phyloP scores from a whole-genome alignment of 2,329 filamentous ascomycete species.

The Cercospora sp. region DNA sequence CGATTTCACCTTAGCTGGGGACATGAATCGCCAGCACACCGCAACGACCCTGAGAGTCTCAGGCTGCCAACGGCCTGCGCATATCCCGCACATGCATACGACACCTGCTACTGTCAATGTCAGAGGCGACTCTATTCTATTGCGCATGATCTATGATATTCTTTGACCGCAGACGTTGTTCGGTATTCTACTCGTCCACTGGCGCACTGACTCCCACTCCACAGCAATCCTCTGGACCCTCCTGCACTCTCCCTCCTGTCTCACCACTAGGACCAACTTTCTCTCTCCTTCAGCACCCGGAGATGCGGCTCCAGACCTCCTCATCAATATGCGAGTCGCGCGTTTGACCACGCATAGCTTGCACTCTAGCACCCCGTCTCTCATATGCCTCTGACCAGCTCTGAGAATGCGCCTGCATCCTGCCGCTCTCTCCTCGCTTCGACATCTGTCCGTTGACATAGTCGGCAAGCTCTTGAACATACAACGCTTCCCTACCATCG shows the following conservation, averaged over 20 bases:
- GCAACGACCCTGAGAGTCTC: neutral
- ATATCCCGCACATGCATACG: neutral
- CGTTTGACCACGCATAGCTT: constrained; percentile 31
- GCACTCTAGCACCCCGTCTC: constrained; percentile 37
- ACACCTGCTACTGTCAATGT: neutral
- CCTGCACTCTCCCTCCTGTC: neutral
- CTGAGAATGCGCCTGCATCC: constrained; percentile 40
- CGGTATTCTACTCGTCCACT: neutral
- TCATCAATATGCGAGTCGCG: constrained; percentile 18
- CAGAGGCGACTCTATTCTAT: neutral
- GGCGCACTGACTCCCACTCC: neutral
- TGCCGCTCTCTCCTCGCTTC: constrained; percentile 18
- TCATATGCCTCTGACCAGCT: constrained; percentile 41
- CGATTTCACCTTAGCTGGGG: neutral
- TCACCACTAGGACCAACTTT: neutral
- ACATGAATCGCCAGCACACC: neutral
- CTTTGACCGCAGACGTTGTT: neutral
- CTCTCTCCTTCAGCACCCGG: constrained; percentile 11
- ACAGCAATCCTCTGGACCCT: neutral
- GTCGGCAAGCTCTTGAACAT: constrained; percentile 43
- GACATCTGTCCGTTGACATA: constrained; percentile 42
- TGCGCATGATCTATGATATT: neutral
- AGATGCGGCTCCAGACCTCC: constrained; percentile 8
- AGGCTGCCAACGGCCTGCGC: neutral
- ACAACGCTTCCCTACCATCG: constrained; percentile 40